Conservation (phyloP, 139 green algal species). For the Helicosporidium sp. region DNA sequence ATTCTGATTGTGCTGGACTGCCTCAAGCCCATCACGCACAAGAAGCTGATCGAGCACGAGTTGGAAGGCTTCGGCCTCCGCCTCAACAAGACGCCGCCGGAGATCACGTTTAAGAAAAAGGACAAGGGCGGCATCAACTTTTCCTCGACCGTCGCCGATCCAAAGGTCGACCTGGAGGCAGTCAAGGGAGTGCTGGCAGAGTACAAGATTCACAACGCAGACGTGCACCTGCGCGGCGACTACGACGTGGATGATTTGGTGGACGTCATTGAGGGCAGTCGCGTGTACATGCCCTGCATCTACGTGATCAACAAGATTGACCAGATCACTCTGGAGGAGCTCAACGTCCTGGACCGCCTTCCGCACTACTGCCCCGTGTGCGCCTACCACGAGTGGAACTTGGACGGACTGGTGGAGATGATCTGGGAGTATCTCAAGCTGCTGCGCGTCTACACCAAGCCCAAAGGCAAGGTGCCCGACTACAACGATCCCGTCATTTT, state of each 20-base stretch:
- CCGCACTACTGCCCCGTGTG: conserved; percentile 92
- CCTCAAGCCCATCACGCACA: conserved; percentile 95
- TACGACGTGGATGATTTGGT: conserved; percentile 84
- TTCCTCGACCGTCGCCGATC: conserved; percentile 26
- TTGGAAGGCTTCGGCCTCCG: conserved; percentile 80
- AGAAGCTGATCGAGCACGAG: conserved; percentile 79
- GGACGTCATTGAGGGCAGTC: conserved; percentile 88
- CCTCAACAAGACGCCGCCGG: conserved; percentile 87
- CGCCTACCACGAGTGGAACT: conserved; percentile 75
- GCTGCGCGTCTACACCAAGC: conserved; percentile 76
- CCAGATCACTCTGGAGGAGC: conserved; percentile 76
- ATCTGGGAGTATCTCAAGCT: conserved; percentile 92
- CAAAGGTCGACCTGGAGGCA: conserved; percentile 70
- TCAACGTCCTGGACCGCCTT: conserved; percentile 69
- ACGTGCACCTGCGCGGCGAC: conserved; percentile 68
- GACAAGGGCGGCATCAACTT: conserved; percentile 81
- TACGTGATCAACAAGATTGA: conserved; percentile 97
- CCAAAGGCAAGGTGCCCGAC: conserved; percentile 83
- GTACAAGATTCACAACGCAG: conserved; percentile 85
- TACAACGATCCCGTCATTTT: conserved; percentile 91
- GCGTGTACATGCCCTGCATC: conserved; percentile 85
- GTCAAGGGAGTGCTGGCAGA: conserved; percentile 67
- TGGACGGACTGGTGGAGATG: conserved; percentile 86
- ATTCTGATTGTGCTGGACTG: conserved; percentile 97
- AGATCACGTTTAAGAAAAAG: conserved; percentile 80